Evolutionary conservation across 1,139 yeast genomes (phyloP).

Genomic region (Geotrichum histeridarum): DNA sequence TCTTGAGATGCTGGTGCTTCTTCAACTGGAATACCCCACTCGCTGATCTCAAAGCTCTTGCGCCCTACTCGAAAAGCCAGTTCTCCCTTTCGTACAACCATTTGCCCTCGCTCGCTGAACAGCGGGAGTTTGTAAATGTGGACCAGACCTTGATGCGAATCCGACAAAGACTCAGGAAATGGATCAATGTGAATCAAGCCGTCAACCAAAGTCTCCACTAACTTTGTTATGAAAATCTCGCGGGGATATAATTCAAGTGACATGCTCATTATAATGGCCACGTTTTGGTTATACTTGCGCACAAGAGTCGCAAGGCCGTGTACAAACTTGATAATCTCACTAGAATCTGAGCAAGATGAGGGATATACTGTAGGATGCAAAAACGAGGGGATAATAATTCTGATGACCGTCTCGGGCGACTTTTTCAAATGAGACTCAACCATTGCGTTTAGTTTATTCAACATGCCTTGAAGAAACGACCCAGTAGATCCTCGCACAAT

Average conservation of each 20-base stretch:
- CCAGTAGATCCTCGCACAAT: not conserved
- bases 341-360: constrained; percentile 47
- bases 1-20: constrained; percentile 34
- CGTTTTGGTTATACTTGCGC: constrained; percentile 44
- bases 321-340: constrained; percentile 55
- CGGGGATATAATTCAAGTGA: constrained; percentile 68
- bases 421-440: constrained; percentile 5
- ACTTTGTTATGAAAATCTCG: constrained; percentile 44
- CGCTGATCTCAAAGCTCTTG: constrained; percentile 76
- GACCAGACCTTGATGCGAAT: constrained; percentile 63
- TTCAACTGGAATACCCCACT: constrained; percentile 94
- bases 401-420: constrained; percentile 41
- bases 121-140: constrained; percentile 70
- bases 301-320: constrained; percentile 56
- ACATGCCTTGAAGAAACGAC: constrained; percentile 7
- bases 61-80: constrained; percentile 83
- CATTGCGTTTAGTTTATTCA: not conserved
- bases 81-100: constrained; percentile 72
- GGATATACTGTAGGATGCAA: constrained; percentile 75
- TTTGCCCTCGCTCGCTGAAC: constrained; percentile 69
- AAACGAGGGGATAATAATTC: constrained; percentile 70
- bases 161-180: constrained; percentile 54
- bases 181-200: constrained; percentile 75
- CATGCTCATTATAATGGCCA: constrained; percentile 52
- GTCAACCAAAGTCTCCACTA: constrained; percentile 61